Base-by-base conservation (phyloP, 768 basidiomycete species). In the Trametes cubensis region DNA sequence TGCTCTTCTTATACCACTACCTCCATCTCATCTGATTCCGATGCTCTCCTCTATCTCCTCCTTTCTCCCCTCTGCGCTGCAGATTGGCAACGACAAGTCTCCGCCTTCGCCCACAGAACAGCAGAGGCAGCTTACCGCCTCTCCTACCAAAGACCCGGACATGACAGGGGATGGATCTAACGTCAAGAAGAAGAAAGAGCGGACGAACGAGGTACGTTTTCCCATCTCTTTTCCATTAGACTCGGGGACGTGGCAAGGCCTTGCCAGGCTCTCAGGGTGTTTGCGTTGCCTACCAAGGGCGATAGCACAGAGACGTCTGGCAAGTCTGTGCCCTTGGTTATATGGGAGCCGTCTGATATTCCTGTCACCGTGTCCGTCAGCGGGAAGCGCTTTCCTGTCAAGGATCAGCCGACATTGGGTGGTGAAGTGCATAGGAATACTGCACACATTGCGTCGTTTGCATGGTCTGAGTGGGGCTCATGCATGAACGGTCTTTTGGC, bases 111-210 rank as follows among this genome's bases (percentile, higher is more conserved):
- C 63, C 34, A 34, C 4, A 2, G 44, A 48, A 46, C 18, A 55
- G 5, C 54, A 28, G 18, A 45, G 42, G 45, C 55, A 44, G 20
- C 52, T 49, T 25, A 46, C 55, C 18, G 39, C 55, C n/a, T 49
- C 64, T 5, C 55, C 58, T 4, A 61, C 61, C 30, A 48, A 41
- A 20, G 47, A 49, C 17, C 47, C 63, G 23, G 62, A 52, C 50
- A 68, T 64, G 67, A 61, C 54, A 39, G 66, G 48, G n/a, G 74
- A 75, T 51, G 73, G 78, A 21, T 63, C 62, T 14, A 75, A 72
- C 39, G 68, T 69, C 51, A 83, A 79, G 73, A 80, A 76, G 72
- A 83, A 79, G 71, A 79, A 77, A 62, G 79, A 75, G 71, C 75
- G 69, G 45, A 72, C 78, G 8, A 81, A 81, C 68, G 85, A 86